Percentiles rank a stretch among this genome's conserved stretches.
These are phyloP conservation scores for Xylariaceae sp. DNA, from an alignment of 2,329 filamentous ascomycete genomes.

Conservation along the genomic window DNA sequence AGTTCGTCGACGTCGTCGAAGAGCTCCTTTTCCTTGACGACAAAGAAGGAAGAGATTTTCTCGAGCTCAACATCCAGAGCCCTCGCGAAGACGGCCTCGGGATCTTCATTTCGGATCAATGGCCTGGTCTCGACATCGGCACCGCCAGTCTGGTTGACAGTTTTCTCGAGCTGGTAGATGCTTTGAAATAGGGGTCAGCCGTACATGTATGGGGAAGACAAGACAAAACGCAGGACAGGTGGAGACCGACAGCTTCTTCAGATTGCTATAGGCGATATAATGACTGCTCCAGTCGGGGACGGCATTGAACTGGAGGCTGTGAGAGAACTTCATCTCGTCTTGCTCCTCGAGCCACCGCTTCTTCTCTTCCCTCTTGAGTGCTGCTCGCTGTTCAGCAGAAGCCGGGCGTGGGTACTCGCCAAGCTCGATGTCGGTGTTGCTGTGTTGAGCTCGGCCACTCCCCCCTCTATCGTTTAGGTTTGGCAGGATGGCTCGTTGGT, in stretches of 20 bases:
- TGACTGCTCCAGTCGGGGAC: conserved; percentile 99
- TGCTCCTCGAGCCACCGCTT: conserved; percentile 65
- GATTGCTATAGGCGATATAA: conserved; percentile 97
- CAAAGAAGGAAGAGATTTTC: conserved; percentile 89
- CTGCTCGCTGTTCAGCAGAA: conserved; percentile 30
- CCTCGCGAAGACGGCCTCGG: conserved; percentile 75
- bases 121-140: conserved; percentile 81
- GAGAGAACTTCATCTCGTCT: conserved; percentile 98
- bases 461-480: conserved; percentile 29
- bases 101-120: conserved; percentile 68
- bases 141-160: conserved; percentile 58
- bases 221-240: background rate
- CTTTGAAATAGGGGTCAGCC: conserved; percentile 41
- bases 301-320: conserved; percentile 98
- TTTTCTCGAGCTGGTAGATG: conserved; percentile 93
- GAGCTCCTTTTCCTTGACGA: conserved; percentile 83
- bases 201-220: background rate
- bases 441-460: conserved; percentile 15
- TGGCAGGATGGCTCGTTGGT: conserved; percentile 23
- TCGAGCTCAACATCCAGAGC: conserved; percentile 86
- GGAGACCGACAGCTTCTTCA: conserved; percentile 84
- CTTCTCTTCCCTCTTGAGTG: conserved; percentile 56
- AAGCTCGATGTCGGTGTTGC: conserved; percentile 24
- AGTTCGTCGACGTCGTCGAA: conserved; percentile 74
- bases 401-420: background rate